Percentiles rank a stretch among this genome's conserved stretches.
Evolutionary conservation across 306 rosid species (phyloP).

Genomic region (Casuarina equisetifolia): DNA sequence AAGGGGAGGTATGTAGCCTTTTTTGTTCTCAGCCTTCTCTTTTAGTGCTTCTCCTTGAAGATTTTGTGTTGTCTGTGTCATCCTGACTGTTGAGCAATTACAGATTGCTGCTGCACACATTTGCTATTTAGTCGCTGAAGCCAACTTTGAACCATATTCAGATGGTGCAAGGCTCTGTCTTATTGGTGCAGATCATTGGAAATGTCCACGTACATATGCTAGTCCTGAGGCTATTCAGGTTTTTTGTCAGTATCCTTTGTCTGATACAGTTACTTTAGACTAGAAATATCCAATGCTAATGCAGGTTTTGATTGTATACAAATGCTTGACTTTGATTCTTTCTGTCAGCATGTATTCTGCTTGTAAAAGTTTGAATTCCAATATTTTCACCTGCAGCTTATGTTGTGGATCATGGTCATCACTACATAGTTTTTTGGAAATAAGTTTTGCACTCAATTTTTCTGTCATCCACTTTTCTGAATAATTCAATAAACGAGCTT

Average conservation of each 20-base stretch:
- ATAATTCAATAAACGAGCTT: not conserved
- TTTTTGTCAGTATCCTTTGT: slow-evolving; percentile 24
- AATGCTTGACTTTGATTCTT: not conserved
- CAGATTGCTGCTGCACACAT: slow-evolving; percentile 93
- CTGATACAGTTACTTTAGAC: slow-evolving; percentile 18
- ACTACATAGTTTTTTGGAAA: not conserved
- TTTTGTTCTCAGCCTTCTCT: not conserved
- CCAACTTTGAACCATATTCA: slow-evolving; percentile 75
- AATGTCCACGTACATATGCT: slow-evolving; percentile 84
- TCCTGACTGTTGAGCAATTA: slow-evolving; percentile 24
- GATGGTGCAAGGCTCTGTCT: slow-evolving; percentile 88
- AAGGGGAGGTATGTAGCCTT: slow-evolving; percentile 61
- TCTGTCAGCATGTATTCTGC: not conserved
- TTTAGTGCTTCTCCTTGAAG: not conserved
- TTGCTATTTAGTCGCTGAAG: slow-evolving; percentile 93
- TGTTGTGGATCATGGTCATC: not conserved
- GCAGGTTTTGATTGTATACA: not conserved
- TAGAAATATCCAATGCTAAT: slow-evolving; percentile 12
- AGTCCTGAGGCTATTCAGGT: slow-evolving; percentile 99
- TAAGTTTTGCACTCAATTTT: not conserved
- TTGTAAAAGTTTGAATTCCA: not conserved
- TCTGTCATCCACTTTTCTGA: not conserved
- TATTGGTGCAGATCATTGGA: slow-evolving; percentile 96
- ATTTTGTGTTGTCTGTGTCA: slow-evolving; percentile 23
- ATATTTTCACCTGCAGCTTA: not conserved